phyloP scores from a whole-genome alignment of 805 yeast genomes.

The Lachancea fermentati region DNA sequence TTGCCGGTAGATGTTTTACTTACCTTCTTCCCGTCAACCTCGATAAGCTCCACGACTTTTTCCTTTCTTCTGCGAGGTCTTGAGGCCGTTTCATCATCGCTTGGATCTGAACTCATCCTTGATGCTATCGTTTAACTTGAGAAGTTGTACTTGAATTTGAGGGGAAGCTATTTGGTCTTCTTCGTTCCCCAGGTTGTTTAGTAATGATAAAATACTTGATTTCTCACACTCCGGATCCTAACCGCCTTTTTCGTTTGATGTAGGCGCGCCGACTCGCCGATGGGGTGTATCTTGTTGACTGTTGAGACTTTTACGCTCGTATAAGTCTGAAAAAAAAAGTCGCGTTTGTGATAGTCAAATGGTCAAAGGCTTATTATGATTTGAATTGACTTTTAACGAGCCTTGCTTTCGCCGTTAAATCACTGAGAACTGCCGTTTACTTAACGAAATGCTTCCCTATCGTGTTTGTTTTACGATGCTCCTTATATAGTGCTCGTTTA shows the following conservation, averaged over 20 bases:
- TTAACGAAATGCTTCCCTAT: background rate
- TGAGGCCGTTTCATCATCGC: slow-evolving; percentile 6
- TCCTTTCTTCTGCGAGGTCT: slow-evolving; percentile 15
- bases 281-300: background rate
- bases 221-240: background rate
- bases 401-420: background rate
- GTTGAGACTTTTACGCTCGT: background rate
- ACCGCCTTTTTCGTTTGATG: background rate
- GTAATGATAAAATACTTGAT: background rate
- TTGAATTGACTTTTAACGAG: background rate
- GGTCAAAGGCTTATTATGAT: too few relatives aligned
- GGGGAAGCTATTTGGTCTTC: background rate
- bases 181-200: background rate
- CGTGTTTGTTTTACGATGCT: background rate
- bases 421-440: background rate
- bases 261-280: background rate
- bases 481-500: slow-evolving; percentile 1
- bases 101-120: slow-evolving; percentile 5
- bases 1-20: slow-evolving; percentile 54
- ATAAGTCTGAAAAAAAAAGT: background rate
- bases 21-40: slow-evolving; percentile 37
- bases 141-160: background rate
- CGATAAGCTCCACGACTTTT: slow-evolving; percentile 31
- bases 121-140: background rate
- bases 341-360: too few relatives aligned